Conservation (phyloP, 1,284 basidiomycete species). For the Wolfiporia cocos region DNA sequence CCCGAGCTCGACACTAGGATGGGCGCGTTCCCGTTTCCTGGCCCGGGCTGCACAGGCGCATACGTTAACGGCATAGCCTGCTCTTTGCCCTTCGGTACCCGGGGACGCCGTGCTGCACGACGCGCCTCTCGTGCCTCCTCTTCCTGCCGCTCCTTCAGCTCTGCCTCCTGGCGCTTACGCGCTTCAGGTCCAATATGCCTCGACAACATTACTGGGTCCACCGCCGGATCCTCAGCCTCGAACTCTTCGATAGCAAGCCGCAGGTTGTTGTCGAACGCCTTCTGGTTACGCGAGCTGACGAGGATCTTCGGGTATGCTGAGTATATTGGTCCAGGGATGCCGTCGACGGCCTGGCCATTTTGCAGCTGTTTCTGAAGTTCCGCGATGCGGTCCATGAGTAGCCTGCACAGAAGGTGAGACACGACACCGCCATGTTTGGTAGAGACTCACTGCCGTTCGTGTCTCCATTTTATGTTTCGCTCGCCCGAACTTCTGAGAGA, state of each 20-base stretch:
- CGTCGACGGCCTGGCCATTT: conserved; percentile 19
- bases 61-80: conserved; percentile 20
- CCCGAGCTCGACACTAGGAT: conserved; percentile 36
- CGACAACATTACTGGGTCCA: conserved; percentile 40
- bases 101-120: conserved; percentile 22
- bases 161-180: conserved; percentile 39
- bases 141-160: conserved; percentile 32
- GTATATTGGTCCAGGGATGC: conserved; percentile 22
- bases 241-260: conserved; percentile 43
- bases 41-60: conserved; percentile 15
- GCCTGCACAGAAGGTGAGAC: conserved; percentile 27
- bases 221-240: conserved; percentile 36
- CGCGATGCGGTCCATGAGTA: conserved; percentile 50
- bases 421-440: too few relatives aligned
- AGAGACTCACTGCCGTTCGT: conserved; percentile 50
- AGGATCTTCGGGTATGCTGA: conserved; percentile 44
- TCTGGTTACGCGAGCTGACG: conserved; percentile 29
- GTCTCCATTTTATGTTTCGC: conserved; percentile 49
- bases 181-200: conserved; percentile 39
- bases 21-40: conserved; percentile 12
- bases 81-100: conserved; percentile 34
- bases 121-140: conserved; percentile 36
- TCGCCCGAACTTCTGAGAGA: conserved; percentile 51
- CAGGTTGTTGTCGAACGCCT: conserved; percentile 36
- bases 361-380: conserved; percentile 57